Evolutionary conservation across 495 filamentous ascomycete species (phyloP), one percentile per base, ranked within the genome.

Genomic region (Penicillium ochrochloron): DNA sequence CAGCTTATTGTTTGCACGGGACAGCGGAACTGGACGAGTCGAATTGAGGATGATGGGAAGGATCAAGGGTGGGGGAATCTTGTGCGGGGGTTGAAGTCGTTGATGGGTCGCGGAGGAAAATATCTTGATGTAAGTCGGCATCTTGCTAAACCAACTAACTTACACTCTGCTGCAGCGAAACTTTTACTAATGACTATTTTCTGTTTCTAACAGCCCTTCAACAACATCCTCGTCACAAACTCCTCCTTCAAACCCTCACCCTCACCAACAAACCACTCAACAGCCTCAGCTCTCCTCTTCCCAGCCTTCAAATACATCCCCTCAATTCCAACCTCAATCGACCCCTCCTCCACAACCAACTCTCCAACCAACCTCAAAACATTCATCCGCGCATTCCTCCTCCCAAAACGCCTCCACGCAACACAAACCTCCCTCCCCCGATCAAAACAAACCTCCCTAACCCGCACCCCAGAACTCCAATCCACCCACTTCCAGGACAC

Each of bases 1-100:
- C 94, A 98, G 59, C 82, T 97, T 5, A 73, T 99, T 3, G 81
- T 97, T 17, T 91, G 86, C 61, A 97, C 94, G 0, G 92, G 92
- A 9, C 84, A 87, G 61, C 70, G 80, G 23, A 91, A 97, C 74
- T 99, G 95, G 95, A 83, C 83, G 19, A 86, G 82, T 72, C 80
- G 81, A 46, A 89, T 93, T 73, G 80, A 89, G 74, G 73, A 97
- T 83, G 86, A 90, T 35, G 84, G 78, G 29, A 50, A 75, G 19
- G 64, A 67, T 9, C 35, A 71, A 42, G 66, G 66, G 33, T 79
- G 76, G 75, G 79, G 77, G n/a, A 86, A 87, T 63, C 77, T 97
- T 10, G 91, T 89, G 1, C 85, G 89, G 54, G 85, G 86, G 44
- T 70, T 97, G 64, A 94, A 90, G 74, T 76, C 78, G 33, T 69